Evolutionary conservation across 768 basidiomycete genomes (phyloP).

Genomic region (Russula sp.): DNA sequence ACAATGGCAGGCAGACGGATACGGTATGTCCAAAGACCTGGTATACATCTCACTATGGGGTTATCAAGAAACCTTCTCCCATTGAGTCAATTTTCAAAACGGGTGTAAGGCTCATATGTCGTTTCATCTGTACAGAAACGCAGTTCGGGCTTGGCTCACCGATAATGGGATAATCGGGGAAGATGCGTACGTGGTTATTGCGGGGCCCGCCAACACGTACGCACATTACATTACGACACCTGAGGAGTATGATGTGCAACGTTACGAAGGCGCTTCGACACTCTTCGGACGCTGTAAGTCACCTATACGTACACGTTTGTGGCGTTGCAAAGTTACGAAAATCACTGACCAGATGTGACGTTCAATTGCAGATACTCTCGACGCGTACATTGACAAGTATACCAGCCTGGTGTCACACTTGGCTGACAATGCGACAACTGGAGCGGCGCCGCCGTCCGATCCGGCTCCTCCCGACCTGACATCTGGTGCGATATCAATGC

Average conservation of each 20-base stretch:
- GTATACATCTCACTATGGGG: background rate
- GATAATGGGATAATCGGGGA: conserved; percentile 53
- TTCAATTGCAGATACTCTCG: conserved; percentile 50
- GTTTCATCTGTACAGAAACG: conserved; percentile 40
- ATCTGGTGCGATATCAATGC: conserved; percentile 58
- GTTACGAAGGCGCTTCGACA: conserved; percentile 79
- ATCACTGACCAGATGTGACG: conserved; percentile 3
- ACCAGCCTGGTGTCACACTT: conserved; percentile 57
- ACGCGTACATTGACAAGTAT: conserved; percentile 75
- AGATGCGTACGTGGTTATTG: conserved; percentile 68
- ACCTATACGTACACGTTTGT: conserved; percentile 1
- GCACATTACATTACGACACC: conserved; percentile 64
- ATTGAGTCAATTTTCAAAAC: background rate
- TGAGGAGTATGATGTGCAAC: conserved; percentile 67
- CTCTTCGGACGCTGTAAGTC: conserved; percentile 63
- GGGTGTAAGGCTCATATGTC: background rate
- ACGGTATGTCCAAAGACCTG: conserved; percentile 38
- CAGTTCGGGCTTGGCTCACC: conserved; percentile 57
- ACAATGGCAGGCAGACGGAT: conserved; percentile 78
- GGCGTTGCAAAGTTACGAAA: background rate
- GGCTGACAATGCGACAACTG: conserved; percentile 35
- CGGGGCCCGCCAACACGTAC: conserved; percentile 80
- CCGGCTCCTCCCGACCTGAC: conserved; percentile 57
- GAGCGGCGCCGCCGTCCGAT: conserved; percentile 49
- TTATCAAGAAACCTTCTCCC: background rate